Percentiles rank a stretch among this genome's conserved stretches.
Conservation (phyloP, 495 filamentous ascomycete species). For the Daldinia childiae region DNA sequence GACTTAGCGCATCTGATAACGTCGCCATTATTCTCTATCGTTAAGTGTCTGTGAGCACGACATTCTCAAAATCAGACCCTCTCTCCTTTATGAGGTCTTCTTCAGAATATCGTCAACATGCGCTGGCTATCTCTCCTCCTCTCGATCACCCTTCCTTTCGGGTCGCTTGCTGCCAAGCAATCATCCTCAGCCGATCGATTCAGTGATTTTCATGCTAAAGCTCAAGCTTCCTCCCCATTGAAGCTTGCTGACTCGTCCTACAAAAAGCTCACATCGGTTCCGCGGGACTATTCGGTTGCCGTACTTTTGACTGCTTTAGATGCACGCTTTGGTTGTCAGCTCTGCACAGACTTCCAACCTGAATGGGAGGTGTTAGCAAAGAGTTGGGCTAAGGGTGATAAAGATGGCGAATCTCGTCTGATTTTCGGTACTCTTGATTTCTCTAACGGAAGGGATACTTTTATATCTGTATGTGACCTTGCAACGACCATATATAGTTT, state of each 20-base stretch:
- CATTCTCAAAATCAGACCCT: not conserved
- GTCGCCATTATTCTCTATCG: constrained; percentile 9
- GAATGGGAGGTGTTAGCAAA: constrained; percentile 91
- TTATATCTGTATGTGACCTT: constrained; percentile 77
- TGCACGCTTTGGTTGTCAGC: constrained; percentile 80
- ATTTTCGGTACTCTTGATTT: constrained; percentile 93
- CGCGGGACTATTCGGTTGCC: constrained; percentile 83
- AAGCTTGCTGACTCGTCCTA: constrained; percentile 80
- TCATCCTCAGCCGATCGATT: constrained; percentile 64
- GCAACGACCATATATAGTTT: not conserved
- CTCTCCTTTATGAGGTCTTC: constrained; percentile 11
- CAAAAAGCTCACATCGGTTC: constrained; percentile 74
- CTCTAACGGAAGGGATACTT: constrained; percentile 80
- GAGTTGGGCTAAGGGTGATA: constrained; percentile 88
- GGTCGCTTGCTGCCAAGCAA: constrained; percentile 66
- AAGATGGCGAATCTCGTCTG: constrained; percentile 73
- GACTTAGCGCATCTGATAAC: constrained; percentile 16
- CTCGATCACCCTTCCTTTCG: constrained; percentile 62
- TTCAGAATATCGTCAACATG: constrained; percentile 53
- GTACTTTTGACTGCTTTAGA: constrained; percentile 91
- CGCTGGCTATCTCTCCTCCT: constrained; percentile 67
- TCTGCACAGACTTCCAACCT: constrained; percentile 90
- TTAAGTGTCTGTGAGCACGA: constrained; percentile 28
- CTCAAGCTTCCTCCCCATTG: constrained; percentile 71
- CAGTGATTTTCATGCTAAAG: constrained; percentile 70